Evolutionary conservation across 2,329 filamentous ascomycete species (phyloP).

Genomic region (Fusarium praegraminearum): DNA sequence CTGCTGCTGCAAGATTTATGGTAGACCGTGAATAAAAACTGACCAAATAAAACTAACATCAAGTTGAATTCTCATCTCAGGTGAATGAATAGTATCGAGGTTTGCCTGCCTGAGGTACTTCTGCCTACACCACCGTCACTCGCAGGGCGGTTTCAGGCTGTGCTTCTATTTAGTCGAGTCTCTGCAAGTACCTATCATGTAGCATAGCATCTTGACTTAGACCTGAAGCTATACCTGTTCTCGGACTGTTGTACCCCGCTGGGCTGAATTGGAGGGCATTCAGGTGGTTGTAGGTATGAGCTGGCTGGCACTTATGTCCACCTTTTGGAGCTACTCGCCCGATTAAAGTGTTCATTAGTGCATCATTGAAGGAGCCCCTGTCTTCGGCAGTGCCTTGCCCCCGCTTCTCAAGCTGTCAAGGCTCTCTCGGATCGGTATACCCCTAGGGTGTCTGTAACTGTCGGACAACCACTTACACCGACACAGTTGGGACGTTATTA

Average conservation of each 20-base stretch:
- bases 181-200: neutral
- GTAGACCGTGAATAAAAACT: neutral
- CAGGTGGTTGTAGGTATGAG: neutral
- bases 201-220: neutral
- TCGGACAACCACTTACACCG: neutral
- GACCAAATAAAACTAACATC: neutral
- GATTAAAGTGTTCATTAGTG: neutral
- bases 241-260: neutral
- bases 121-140: neutral
- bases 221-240: neutral
- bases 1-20: neutral
- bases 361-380: neutral
- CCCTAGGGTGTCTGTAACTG: neutral
- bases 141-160: neutral
- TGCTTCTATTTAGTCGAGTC: neutral
- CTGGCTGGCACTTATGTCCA: neutral
- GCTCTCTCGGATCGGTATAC: neutral
- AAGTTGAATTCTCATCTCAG: neutral
- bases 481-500: neutral
- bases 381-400: neutral
- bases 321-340: neutral
- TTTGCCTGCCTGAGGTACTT: constrained; percentile 1
- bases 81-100: neutral
- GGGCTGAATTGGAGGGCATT: constrained; percentile 6
- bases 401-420: neutral